phyloP scores from a whole-genome alignment of 2,329 filamentous ascomycete genomes.

The Diaporthe nobilis region DNA sequence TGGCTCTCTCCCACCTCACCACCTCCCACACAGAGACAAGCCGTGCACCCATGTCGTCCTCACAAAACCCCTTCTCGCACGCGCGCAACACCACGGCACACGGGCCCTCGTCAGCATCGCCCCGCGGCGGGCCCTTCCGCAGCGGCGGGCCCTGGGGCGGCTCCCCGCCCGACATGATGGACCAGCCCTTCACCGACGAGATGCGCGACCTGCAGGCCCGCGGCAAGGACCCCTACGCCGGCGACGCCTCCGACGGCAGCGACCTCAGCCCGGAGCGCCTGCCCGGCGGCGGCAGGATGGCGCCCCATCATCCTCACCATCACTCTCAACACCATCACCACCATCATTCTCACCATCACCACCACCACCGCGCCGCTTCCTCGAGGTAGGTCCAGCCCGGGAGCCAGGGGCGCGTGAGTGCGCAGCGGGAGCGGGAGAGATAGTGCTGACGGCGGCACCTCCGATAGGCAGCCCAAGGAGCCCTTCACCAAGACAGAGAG shows the following conservation, averaged over 20 bases:
- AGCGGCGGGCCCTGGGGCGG: constrained; percentile 52
- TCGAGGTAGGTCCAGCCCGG: constrained; percentile 8
- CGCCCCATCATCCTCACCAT: background rate
- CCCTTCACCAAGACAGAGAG: constrained; percentile 59
- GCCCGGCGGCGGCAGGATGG: constrained; percentile 6
- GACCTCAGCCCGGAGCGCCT: constrained; percentile 48
- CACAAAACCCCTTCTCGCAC: constrained; percentile 39
- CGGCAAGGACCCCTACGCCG: constrained; percentile 67
- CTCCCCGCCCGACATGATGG: constrained; percentile 38
- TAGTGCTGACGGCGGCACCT: background rate
- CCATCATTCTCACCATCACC: background rate
- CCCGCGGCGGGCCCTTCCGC: constrained; percentile 36
- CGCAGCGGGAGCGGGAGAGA: too few relatives aligned
- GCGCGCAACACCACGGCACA: constrained; percentile 21
- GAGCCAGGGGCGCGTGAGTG: background rate
- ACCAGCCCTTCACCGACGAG: constrained; percentile 57
- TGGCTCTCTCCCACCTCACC: background rate
- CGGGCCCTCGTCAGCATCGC: constrained; percentile 46
- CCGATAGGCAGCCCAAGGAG: constrained; percentile 49
- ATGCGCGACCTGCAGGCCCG: constrained; percentile 73
- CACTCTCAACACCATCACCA: background rate
- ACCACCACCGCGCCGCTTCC: constrained; percentile 7
- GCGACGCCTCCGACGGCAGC: constrained; percentile 51
- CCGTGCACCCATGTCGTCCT: constrained; percentile 32
- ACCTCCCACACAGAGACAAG: background rate